Evolutionary conservation across 2,329 filamentous ascomycete species (phyloP).

Genomic region (Neurospora crassa): DNA sequence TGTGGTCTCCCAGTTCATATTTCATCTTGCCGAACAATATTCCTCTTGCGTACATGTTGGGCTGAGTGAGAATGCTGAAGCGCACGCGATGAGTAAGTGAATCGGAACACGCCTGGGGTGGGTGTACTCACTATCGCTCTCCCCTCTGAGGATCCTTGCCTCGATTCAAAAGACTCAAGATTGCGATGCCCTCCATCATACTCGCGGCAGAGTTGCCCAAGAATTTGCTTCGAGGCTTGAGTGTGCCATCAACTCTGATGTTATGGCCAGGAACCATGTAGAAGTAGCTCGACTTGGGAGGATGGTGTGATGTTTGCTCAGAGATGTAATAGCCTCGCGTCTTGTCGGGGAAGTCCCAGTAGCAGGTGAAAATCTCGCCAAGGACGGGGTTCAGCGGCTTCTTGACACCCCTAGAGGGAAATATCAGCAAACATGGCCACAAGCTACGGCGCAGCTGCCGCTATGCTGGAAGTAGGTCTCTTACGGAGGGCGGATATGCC

Average conservation of each 20-base stretch:
- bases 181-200: constrained; percentile 94
- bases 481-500: constrained; percentile 96
- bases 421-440: constrained; percentile 14
- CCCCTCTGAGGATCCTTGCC: constrained; percentile 55
- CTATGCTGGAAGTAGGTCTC: constrained; percentile 24
- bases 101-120: background rate
- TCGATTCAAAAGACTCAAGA: constrained; percentile 72
- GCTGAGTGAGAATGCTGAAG: constrained; percentile 77
- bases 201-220: constrained; percentile 95
- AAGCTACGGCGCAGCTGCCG: background rate
- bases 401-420: constrained; percentile 69
- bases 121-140: constrained; percentile 70
- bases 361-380: constrained; percentile 88
- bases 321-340: constrained; percentile 91
- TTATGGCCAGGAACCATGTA: constrained; percentile 93
- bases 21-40: constrained; percentile 99
- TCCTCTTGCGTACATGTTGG: constrained; percentile 97
- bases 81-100: background rate
- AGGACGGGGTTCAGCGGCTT: constrained; percentile 96
- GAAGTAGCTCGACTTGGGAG: constrained; percentile 98
- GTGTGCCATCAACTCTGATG: constrained; percentile 88
- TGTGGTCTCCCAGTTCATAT: constrained; percentile 95
- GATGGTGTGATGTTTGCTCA: constrained; percentile 96
- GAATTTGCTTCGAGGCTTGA: constrained; percentile 93
- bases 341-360: constrained; percentile 82